Conservation (phyloP, 331 rosid genomes). For the Telfairia occidentalis region DNA sequence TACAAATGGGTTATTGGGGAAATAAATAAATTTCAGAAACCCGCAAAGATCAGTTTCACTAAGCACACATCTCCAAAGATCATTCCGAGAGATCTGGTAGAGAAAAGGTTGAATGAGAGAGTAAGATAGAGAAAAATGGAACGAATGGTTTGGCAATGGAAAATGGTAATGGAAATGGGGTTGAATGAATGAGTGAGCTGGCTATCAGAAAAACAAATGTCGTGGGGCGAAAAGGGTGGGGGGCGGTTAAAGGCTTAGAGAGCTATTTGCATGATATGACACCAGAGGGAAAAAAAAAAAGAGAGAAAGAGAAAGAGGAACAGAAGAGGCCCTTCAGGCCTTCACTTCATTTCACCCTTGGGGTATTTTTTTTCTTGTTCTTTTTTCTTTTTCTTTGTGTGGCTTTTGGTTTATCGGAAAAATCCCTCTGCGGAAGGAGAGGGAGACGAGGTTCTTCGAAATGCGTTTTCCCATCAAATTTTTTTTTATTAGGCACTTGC, state of each 20-base stretch:
- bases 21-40: slow-evolving; percentile 19
- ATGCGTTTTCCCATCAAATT: background rate
- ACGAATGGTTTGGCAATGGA: background rate
- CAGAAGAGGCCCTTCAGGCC: background rate
- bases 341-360: background rate
- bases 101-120: slow-evolving; percentile 31
- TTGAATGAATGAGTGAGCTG: slow-evolving; percentile 10
- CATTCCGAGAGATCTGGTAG: slow-evolving; percentile 64
- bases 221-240: slow-evolving; percentile 34
- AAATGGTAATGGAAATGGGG: background rate
- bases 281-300: too few relatives aligned
- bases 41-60: slow-evolving; percentile 14
- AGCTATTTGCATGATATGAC: slow-evolving; percentile 82
- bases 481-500: slow-evolving; percentile 1
- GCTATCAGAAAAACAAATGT: slow-evolving; percentile 20
- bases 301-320: too few relatives aligned
- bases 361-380: background rate
- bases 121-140: background rate
- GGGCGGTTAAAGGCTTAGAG: slow-evolving; percentile 36
- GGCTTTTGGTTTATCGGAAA: background rate
- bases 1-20: slow-evolving; percentile 18
- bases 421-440: background rate
- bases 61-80: slow-evolving; percentile 41
- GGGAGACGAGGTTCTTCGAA: background rate
- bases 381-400: background rate